Conservation (phyloP, 2,329 filamentous ascomycete species). For the Arthroderma sp. region DNA sequence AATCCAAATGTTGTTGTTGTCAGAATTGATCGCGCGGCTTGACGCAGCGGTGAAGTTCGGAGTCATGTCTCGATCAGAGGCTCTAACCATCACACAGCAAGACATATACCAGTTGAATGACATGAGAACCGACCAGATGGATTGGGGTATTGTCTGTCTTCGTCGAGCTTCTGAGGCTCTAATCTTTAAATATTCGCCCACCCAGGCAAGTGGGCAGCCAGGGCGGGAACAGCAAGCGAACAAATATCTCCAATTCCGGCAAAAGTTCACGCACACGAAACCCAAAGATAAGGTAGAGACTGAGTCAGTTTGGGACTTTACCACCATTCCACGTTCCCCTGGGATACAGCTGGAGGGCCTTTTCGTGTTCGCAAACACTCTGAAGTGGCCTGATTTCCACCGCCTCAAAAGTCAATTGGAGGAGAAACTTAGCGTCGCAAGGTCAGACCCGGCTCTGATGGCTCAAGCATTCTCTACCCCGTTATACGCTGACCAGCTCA, state of each 20-base stretch:
- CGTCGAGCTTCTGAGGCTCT: slow-evolving; percentile 41
- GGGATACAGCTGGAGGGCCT: slow-evolving; percentile 37
- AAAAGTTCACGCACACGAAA: slow-evolving; percentile 2
- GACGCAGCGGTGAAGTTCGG: slow-evolving; percentile 34
- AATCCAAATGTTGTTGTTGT: slow-evolving; percentile 41
- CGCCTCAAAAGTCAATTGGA: slow-evolving; percentile 25
- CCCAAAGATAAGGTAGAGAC: slow-evolving; percentile 1
- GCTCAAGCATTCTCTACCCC: slow-evolving; percentile 7
- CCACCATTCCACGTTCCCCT: slow-evolving; percentile 24
- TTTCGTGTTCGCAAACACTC: slow-evolving; percentile 35
- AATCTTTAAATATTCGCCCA: slow-evolving; percentile 20
- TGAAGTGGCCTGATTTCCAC: slow-evolving; percentile 38
- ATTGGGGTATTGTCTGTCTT: slow-evolving; percentile 44
- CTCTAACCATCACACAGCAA: slow-evolving; percentile 28
- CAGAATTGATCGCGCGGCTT: slow-evolving; percentile 41
- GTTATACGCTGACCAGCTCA: slow-evolving; percentile 3
- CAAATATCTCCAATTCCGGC: neutral
- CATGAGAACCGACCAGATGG: slow-evolving; percentile 38
- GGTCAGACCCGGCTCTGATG: slow-evolving; percentile 6
- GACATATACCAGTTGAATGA: slow-evolving; percentile 35
- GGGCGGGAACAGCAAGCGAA: neutral
- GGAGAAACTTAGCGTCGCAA: slow-evolving; percentile 20
- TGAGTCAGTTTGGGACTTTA: slow-evolving; percentile 22
- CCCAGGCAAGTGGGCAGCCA: neutral
- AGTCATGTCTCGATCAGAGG: slow-evolving; percentile 27